Base-by-base conservation (phyloP, 176 grass and related monocot genomes). In the Zea luxurians region DNA sequence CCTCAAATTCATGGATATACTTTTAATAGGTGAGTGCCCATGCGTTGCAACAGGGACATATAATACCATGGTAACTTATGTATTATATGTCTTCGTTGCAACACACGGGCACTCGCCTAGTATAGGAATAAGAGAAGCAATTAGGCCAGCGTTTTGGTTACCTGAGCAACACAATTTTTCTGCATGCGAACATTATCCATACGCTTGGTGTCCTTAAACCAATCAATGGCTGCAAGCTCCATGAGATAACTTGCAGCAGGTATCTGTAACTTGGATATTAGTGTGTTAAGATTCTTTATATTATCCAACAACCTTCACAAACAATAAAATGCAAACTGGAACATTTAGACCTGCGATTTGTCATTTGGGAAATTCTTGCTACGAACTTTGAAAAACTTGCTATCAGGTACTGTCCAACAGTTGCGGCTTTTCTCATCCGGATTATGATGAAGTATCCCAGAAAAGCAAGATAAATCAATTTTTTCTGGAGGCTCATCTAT, bases 381-480 rank as follows among this genome's bases (percentile, higher is more conserved):
- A 50, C 90, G 96, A 36, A 98, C 90, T 95, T 95, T 95, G 82
- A 98, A 95, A 34, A 83, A 72, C 10, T 94, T 98, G 79, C 89
- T 80, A 63, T 95, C 92, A 52, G 96, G 96, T 73, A 91, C 77
- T 68, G 58, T 81, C 89, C 89, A 98, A 80, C 96, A 98, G 85
- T 95, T 94, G 41, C 92, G 89, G 34, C 75, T 86, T 79, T 95
- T 92, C 65, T 98, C 96, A 10, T 79, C 74, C 10, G 77, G 37
- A 15, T 95, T 92, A 43, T 69, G 78, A 49, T 64, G 37, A 59
- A 98, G 85, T 66, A 81, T 90, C 43, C 96, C 83, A 77, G 85
- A 87, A 86, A 98, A 98, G 80, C 68, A 83, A 42, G 96, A 94
- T 61, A 90, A 48, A 84, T 94, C 96, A 61, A 87, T 89, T 59